A percentile compares a stretch with the other conserved stretches of the same genome.
Evolutionary conservation across 1,139 yeast species (phyloP).

Genomic region (Pichia sp.): DNA sequence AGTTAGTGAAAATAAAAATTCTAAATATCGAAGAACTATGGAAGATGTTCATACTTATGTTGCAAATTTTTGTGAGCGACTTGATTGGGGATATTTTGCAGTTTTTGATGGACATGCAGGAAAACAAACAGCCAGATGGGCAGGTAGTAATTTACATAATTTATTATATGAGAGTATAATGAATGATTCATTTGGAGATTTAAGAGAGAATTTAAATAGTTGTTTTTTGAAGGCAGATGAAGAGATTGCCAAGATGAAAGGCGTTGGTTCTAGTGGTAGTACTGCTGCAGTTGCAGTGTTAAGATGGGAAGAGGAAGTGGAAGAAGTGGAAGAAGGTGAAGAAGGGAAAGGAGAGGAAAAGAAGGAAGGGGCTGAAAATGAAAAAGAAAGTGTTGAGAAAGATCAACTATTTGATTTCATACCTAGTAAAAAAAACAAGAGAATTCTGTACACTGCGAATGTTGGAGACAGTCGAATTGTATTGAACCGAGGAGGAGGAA

Average conservation of each 20-base stretch:
- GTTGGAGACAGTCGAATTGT: constrained; percentile 93
- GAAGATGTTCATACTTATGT: constrained; percentile 95
- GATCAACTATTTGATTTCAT: constrained; percentile 40
- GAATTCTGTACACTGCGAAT: constrained; percentile 88
- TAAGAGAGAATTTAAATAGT: constrained; percentile 51
- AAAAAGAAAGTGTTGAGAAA: constrained; percentile 33
- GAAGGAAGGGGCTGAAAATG: constrained; percentile 16
- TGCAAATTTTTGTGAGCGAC: constrained; percentile 81
- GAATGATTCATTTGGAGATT: constrained; percentile 34
- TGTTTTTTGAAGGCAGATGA: constrained; percentile 72
- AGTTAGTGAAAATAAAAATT: constrained; percentile 82
- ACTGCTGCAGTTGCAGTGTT: constrained; percentile 94
- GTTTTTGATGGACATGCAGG: constrained; percentile 99
- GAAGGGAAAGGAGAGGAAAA: neutral
- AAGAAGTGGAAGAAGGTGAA: constrained; percentile 13
- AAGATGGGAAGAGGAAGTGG: constrained; percentile 68
- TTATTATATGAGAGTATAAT: constrained; percentile 50
- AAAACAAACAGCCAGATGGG: constrained; percentile 87
- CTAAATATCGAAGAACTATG: constrained; percentile 80
- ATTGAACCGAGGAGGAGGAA: constrained; percentile 60
- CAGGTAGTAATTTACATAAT: constrained; percentile 81
- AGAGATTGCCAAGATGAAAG: constrained; percentile 48
- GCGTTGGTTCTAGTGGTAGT: constrained; percentile 71
- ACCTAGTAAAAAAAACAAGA: constrained; percentile 43
- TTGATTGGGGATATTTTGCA: constrained; percentile 95